Base-by-base conservation (phyloP, 768 basidiomycete species). In the Rhodosporidiobolus odoratus region DNA sequence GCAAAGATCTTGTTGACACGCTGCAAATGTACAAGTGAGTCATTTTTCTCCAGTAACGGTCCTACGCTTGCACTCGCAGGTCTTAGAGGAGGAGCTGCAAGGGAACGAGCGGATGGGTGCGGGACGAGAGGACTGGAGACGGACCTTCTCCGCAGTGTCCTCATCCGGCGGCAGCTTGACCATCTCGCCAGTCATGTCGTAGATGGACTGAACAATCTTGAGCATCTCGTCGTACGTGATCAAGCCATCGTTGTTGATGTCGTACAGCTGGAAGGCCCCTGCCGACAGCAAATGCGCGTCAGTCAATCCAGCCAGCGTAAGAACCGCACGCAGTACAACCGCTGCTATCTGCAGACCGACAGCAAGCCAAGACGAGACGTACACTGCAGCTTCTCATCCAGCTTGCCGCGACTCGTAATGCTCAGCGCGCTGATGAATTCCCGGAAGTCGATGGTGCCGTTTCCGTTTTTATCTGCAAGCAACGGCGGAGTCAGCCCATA, bases 111-210 rank as follows among this genome's bases (percentile, higher is more conserved):
- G n/a, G n/a, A n/a, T n/a, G n/a, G n/a, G n/a, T n/a, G n/a, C n/a
- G n/a, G n/a, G n/a, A n/a, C n/a, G n/a, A n/a, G n/a, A n/a, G n/a
- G n/a, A n/a, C n/a, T n/a, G n/a, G n/a, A n/a, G n/a, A n/a, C n/a
- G n/a, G n/a, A n/a, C n/a, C n/a, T 98, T 99, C 81, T 98, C 93
- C 2, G 96, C 95, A n/a, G 96, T 99, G 82, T 98, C 94, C 81
- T 99, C 96, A 79, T 98, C 96, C 48, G 88, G 83, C n/a, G 96
- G 94, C 30, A 98, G 86, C 79, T 93, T 94, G 73, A 98, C 95
- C 94, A 98, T 97, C 80, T 94, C 88, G 27, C 96, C 96, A 7
- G 96, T 98, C 96, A 99, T 98, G 86, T 95, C 97, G 85, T 98
- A 99, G 82, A 99, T 99, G 54, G 92, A 89, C 77, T 89, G 86